phyloP scores from a whole-genome alignment of 345 rosid species.

The Melaleuca alternifolia region DNA sequence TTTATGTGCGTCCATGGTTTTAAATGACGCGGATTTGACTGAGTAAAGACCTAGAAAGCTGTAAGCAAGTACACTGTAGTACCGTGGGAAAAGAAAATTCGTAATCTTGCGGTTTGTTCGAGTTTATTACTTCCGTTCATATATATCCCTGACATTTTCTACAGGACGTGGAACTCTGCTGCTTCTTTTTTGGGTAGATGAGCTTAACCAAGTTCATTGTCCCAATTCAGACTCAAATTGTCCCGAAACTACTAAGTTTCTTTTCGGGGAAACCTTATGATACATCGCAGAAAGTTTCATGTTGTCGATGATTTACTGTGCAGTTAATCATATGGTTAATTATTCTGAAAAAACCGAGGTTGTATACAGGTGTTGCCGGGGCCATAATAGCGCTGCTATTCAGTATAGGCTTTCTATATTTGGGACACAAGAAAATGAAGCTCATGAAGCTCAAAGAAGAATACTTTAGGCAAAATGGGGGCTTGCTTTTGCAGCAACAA shows the following conservation, averaged over 20 bases:
- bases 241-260: not conserved
- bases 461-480: slow-evolving; percentile 22
- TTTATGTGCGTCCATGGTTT: not conserved
- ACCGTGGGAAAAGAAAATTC: not conserved
- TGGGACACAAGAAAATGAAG: not conserved
- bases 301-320: not conserved
- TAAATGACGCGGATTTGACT: not conserved
- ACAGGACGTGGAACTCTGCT: not conserved
- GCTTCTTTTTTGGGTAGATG: not conserved
- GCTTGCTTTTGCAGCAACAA: slow-evolving; percentile 22
- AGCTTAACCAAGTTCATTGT: not conserved
- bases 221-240: not conserved
- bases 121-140: not conserved
- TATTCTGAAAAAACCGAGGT: not conserved
- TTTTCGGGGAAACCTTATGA: not conserved
- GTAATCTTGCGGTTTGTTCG: not conserved
- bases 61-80: not conserved
- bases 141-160: not conserved
- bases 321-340: not conserved
- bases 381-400: not conserved
- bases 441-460: slow-evolving; percentile 2
- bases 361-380: not conserved
- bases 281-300: too few relatives aligned
- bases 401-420: not conserved
- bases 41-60: not conserved